These are phyloP conservation scores for Aspergillus amoenus DNA, from an alignment of 2,329 filamentous ascomycete species.

Conservation along the genomic window DNA sequence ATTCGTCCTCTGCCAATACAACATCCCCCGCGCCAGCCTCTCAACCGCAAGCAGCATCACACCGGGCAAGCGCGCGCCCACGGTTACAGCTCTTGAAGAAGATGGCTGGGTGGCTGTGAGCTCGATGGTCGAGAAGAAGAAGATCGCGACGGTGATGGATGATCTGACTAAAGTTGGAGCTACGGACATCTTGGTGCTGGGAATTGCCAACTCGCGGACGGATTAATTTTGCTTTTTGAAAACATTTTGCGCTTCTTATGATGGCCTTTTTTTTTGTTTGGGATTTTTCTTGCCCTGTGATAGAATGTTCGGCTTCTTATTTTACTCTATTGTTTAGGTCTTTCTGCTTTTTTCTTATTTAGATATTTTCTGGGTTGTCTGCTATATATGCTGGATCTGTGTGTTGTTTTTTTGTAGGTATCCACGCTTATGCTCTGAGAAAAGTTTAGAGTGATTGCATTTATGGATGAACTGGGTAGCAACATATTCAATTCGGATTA, in stretches of 20 bases:
- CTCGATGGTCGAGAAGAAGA: conserved; percentile 88
- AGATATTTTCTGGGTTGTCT: background rate
- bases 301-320: background rate
- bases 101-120: conserved; percentile 92
- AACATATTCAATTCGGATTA: background rate
- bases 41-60: conserved; percentile 71
- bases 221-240: conserved; percentile 22
- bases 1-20: conserved; percentile 96
- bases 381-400: background rate
- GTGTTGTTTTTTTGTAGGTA: background rate
- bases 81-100: conserved; percentile 83
- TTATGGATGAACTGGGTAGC: background rate
- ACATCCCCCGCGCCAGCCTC: conserved; percentile 73
- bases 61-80: conserved; percentile 89
- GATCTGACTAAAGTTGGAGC: conserved; percentile 73
- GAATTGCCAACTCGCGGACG: conserved; percentile 76
- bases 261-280: background rate
- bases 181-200: conserved; percentile 79
- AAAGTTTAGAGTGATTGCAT: background rate
- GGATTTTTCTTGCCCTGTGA: background rate
- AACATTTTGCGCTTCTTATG: conserved; percentile 7
- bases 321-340: background rate
- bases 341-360: background rate
- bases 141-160: conserved; percentile 84
- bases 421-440: background rate